Percentiles rank a stretch among this genome's conserved stretches.
Evolutionary conservation across 345 rosid species (phyloP).

Genomic region (Arabis hirsuta): DNA sequence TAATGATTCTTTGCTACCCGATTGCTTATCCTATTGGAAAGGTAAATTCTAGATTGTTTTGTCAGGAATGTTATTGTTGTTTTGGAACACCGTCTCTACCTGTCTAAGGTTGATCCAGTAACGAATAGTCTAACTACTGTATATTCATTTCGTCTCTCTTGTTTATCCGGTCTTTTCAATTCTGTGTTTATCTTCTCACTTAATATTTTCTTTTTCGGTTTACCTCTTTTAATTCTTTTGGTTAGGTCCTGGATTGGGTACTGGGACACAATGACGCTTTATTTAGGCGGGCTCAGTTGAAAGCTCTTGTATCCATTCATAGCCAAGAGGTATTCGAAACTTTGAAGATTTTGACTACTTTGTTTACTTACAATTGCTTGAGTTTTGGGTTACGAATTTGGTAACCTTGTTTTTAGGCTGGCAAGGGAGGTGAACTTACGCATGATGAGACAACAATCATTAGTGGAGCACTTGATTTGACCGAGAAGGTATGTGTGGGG

Average conservation of each 20-base stretch:
- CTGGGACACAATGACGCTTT: slow-evolving; percentile 89
- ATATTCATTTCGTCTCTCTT: too few species aligned
- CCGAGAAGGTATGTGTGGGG: slow-evolving; percentile 74
- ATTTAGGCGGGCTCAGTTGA: slow-evolving; percentile 94
- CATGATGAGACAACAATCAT: slow-evolving; percentile 98
- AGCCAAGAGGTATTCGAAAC: slow-evolving; percentile 69
- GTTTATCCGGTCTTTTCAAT: too few species aligned
- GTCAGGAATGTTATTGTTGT: background rate
- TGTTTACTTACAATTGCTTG: background rate
- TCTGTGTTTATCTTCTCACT: slow-evolving; percentile 5
- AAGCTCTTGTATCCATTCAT: slow-evolving; percentile 94
- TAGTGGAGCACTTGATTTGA: slow-evolving; percentile 94
- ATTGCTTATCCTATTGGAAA: slow-evolving; percentile 91
- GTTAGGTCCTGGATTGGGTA: slow-evolving; percentile 84
- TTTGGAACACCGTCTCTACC: background rate
- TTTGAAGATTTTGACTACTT: slow-evolving; percentile 15
- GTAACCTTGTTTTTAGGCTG: slow-evolving; percentile 59
- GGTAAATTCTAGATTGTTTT: slow-evolving; percentile 46
- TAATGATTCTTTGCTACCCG: slow-evolving; percentile 86
- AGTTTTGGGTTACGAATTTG: slow-evolving; percentile 4
- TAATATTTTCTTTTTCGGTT: background rate
- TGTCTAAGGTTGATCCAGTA: background rate
- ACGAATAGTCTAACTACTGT: background rate
- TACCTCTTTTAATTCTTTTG: slow-evolving; percentile 16
- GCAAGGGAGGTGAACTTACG: slow-evolving; percentile 97